Percentiles rank a stretch among this genome's conserved stretches.
phyloP scores from a whole-genome alignment of 192 early-diverging fungal species.

The Geosiphon pyriformis region DNA sequence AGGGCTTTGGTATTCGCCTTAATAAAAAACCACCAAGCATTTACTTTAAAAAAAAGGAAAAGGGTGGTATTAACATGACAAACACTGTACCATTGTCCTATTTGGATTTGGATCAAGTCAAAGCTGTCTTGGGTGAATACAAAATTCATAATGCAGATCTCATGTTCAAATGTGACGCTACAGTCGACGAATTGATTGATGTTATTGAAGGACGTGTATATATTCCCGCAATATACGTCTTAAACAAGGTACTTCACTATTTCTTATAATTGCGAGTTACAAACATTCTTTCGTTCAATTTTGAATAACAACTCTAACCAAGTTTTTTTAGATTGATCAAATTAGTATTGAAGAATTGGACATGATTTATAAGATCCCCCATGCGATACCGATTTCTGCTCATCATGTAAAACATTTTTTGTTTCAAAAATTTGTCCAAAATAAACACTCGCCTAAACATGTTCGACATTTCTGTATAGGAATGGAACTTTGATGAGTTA shows the following conservation, averaged over 20 bases:
- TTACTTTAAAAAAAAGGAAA: conserved; percentile 95
- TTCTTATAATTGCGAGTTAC: conserved; percentile 55
- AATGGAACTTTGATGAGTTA: conserved; percentile 93
- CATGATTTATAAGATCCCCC: conserved; percentile 87
- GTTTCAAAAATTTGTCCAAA: no score
- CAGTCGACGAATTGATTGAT: conserved; percentile 94
- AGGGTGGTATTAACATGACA: conserved; percentile 94
- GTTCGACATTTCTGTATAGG: conserved; percentile 1
- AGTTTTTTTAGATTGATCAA: conserved; percentile 79
- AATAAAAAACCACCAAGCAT: conserved; percentile 97
- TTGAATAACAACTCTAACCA: no score
- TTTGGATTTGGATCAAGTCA: conserved; percentile 84
- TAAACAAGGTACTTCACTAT: conserved; percentile 99
- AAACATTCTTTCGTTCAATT: not conserved
- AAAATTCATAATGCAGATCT: conserved; percentile 96
- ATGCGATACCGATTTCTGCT: conserved; percentile 76
- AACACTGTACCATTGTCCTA: conserved; percentile 86
- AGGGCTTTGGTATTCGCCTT: conserved; percentile 94
- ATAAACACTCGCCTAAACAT: no score
- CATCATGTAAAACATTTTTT: conserved; percentile 9
- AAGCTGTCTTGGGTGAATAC: conserved; percentile 93
- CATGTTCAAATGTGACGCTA: conserved; percentile 88
- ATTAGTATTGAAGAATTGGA: conserved; percentile 89
- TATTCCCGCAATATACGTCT: conserved; percentile 90
- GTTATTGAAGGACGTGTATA: conserved; percentile 96